phyloP scores from a whole-genome alignment of 805 yeast species.

The Wickerhamomyces tratensis region DNA sequence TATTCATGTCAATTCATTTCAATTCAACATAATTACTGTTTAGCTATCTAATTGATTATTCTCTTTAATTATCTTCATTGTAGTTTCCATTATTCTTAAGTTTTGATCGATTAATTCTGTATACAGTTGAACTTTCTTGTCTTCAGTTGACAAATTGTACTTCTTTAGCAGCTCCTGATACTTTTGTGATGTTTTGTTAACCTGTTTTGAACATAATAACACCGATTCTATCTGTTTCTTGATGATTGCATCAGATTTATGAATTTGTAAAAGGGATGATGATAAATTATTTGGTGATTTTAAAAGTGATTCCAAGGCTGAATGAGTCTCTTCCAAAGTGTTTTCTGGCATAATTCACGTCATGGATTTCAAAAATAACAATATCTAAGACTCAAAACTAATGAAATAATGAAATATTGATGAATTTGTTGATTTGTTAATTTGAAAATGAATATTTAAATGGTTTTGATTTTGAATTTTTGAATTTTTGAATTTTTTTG shows the following conservation, averaged over 20 bases:
- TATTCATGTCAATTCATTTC: too few species aligned
- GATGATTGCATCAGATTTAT: constrained; percentile 12
- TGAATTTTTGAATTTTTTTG: too few species aligned
- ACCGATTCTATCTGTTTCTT: constrained; percentile 12
- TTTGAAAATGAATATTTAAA: too few species aligned
- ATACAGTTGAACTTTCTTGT: constrained; percentile 35
- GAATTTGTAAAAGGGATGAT: constrained; percentile 7
- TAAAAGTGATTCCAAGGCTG: background rate
- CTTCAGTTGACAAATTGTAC: background rate
- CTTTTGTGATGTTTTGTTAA: background rate
- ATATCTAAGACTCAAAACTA: too few species aligned
- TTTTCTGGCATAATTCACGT: background rate
- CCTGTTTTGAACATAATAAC: background rate
- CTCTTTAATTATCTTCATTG: constrained; percentile 29
- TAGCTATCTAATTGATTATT: constrained; percentile 6
- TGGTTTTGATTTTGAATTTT: too few species aligned
- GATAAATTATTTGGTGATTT: constrained; percentile 2
- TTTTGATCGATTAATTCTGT: constrained; percentile 68
- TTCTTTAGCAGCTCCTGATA: background rate
- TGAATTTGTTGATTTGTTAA: too few species aligned
- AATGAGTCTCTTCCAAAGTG: background rate
- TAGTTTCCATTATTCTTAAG: constrained; percentile 57
- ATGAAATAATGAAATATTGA: too few species aligned
- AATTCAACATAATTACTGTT: too few species aligned
- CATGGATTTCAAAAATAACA: too few species aligned